Evolutionary conservation across 2,329 filamentous ascomycete genomes (phyloP), one percentile per base, ranked within the genome.

Genomic region (Talaromyces funiculosus): DNA sequence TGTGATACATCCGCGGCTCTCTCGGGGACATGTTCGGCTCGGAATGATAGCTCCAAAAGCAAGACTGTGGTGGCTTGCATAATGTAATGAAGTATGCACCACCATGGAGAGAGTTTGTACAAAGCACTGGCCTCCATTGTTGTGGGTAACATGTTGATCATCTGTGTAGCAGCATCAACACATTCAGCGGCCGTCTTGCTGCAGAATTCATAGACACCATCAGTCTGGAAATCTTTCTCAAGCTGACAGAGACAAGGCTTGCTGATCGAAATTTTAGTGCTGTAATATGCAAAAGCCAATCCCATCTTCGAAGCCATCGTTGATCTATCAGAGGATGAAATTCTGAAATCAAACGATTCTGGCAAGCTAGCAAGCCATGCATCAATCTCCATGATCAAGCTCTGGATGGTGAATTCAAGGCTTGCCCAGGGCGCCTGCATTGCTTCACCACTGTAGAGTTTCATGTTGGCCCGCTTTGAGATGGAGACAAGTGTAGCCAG

Each of bases 51-150:
- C 58, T 79, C 77, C 14, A 78, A 67, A n/a, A 78, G 70, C 20
- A 79, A 69, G 1, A 80, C 69, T 2, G 74, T 74, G 0, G 73
- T 72, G 14, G 77, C 72, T 65, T 79, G 77, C 68, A 79, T 77
- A 6, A 79, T 66, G 57, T 75, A 76, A 62, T 79, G 77, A 14
- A 79, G 66, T 16, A 76, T 71, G 62, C 71, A 76, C 75, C 76
- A 79, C 77, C 77, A 80, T 14, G 75, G 75, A 0, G 73, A 73
- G 16, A 73, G 67, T 18, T 68, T 69, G 59, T 77, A 69, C 10
- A 80, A 65, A 0, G 72, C 64, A 7, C 69, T 65, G 7, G 72
- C 67, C 54, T 77, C 74, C 14, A 73, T 69, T 8, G 71, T 68
- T 40, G 77, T 72, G 8, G 77, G 76, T 42, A 80, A 72, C 12